Percentiles rank a stretch among this genome's conserved stretches.
Conservation (phyloP, 108 stramenopile genomes). For the Chaetoceros muelleri region DNA sequence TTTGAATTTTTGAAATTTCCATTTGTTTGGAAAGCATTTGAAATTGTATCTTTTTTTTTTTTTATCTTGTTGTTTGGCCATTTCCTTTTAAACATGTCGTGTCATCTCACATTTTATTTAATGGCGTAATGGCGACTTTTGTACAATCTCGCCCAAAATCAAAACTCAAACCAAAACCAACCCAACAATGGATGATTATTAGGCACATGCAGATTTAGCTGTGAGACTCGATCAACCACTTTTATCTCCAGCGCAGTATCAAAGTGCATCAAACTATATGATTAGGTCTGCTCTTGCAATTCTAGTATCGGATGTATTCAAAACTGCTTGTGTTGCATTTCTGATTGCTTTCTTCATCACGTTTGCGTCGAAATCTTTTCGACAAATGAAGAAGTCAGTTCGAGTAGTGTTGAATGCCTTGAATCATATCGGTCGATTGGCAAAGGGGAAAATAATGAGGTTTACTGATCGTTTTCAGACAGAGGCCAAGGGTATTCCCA, state of each 20-base stretch:
- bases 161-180: no score
- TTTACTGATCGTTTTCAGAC: neutral
- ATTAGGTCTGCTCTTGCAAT: conserved; percentile 21
- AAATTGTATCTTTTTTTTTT: no score
- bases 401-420: neutral
- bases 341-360: conserved; percentile 22
- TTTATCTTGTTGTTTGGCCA: no score
- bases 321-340: conserved; percentile 30
- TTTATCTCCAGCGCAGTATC: neutral
- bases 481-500: conserved; percentile 20
- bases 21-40: no score
- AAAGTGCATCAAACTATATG: neutral
- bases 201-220: neutral
- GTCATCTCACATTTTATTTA: no score
- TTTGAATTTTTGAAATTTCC: no score
- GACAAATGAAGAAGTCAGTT: neutral
- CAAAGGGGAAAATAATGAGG: neutral
- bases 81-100: no score
- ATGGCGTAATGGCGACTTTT: no score
- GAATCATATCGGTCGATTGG: neutral
- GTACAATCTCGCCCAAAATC: no score
- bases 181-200: no score
- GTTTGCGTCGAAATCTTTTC: conserved; percentile 8
- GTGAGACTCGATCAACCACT: conserved; percentile 5
- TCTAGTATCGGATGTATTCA: conserved; percentile 28